Evolutionary conservation across 257 asterid species (phyloP).

Genomic region (Rubia yunnanensis): DNA sequence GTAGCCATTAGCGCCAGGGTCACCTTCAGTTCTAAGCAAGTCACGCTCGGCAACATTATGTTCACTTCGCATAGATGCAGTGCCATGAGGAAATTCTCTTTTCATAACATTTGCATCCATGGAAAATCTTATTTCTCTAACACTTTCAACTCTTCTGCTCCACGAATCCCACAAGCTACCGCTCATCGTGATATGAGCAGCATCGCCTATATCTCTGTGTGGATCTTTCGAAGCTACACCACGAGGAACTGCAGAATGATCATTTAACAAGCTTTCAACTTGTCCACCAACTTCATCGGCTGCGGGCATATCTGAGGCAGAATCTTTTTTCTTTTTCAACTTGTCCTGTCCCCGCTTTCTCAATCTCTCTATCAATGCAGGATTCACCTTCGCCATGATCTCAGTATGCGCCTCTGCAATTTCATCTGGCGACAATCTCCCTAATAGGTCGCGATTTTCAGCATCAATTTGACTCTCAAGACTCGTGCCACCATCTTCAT

Average conservation of each 20-base stretch:
- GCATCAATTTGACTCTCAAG: slow-evolving; percentile 71
- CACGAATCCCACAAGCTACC: slow-evolving; percentile 62
- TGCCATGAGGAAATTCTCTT: slow-evolving; percentile 27
- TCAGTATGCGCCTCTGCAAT: slow-evolving; percentile 83
- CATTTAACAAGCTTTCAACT: slow-evolving; percentile 18
- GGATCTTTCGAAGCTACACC: background rate
- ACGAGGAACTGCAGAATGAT: slow-evolving; percentile 19
- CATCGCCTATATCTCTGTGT: slow-evolving; percentile 19
- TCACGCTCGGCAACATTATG: slow-evolving; percentile 67
- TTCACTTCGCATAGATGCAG: slow-evolving; percentile 28
- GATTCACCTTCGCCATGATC: slow-evolving; percentile 58
- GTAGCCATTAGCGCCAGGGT: slow-evolving; percentile 94
- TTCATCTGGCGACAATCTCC: slow-evolving; percentile 63
- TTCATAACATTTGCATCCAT: slow-evolving; percentile 50
- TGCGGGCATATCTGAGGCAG: slow-evolving; percentile 23
- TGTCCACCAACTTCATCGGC: slow-evolving; percentile 27
- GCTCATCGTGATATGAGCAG: slow-evolving; percentile 20
- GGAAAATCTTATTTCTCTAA: slow-evolving; percentile 67
- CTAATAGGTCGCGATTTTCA: slow-evolving; percentile 60
- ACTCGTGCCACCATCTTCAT: slow-evolving; percentile 27
- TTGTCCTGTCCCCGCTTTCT: slow-evolving; percentile 53
- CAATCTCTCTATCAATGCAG: slow-evolving; percentile 43
- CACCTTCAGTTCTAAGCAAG: slow-evolving; percentile 91
- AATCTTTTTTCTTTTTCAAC: slow-evolving; percentile 40
- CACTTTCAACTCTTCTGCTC: slow-evolving; percentile 84